A percentile compares a stretch with the other conserved stretches of the same genome.
Conservation (phyloP, 2,329 filamentous ascomycete genomes). For the Aspergillus tubingensis region DNA sequence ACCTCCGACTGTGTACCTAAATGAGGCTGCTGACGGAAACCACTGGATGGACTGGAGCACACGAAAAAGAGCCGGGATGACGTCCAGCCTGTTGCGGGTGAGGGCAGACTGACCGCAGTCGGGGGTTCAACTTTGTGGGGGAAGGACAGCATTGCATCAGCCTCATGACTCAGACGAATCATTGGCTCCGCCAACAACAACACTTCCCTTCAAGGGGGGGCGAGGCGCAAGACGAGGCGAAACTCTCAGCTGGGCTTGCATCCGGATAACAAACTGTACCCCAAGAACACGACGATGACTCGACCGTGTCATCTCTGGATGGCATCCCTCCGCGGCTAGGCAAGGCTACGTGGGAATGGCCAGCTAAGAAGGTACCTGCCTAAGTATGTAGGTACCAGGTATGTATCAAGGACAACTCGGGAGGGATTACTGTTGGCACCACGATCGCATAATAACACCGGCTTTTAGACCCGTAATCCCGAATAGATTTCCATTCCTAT, state of each 20-base stretch:
- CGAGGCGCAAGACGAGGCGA: constrained; percentile 5
- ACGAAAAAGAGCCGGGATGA: constrained; percentile 30
- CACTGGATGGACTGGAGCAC: constrained; percentile 16
- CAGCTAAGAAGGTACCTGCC: no score
- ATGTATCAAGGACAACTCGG: background rate
- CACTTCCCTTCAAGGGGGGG: background rate
- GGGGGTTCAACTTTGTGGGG: constrained; percentile 14
- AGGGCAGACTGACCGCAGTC: background rate
- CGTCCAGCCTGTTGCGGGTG: constrained; percentile 13
- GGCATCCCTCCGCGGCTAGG: background rate
- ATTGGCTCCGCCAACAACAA: constrained; percentile 1
- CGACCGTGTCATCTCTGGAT: background rate
- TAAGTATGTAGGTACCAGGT: background rate
- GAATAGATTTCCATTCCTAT: constrained; percentile 1
- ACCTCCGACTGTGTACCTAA: background rate
- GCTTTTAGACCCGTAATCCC: constrained; percentile 7
- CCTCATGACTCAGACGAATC: constrained; percentile 20
- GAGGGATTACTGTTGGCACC: background rate
- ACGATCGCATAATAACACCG: constrained; percentile 15
- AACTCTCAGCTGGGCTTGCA: constrained; percentile 6
- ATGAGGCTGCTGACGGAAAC: constrained; percentile 13
- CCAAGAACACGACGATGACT: background rate
- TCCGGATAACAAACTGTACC: constrained; percentile 1
- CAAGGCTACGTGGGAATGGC: no score
- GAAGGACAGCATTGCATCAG: constrained; percentile 19